Conservation (phyloP, 2,329 filamentous ascomycete species). For the Orbilia blumenaviensis region DNA sequence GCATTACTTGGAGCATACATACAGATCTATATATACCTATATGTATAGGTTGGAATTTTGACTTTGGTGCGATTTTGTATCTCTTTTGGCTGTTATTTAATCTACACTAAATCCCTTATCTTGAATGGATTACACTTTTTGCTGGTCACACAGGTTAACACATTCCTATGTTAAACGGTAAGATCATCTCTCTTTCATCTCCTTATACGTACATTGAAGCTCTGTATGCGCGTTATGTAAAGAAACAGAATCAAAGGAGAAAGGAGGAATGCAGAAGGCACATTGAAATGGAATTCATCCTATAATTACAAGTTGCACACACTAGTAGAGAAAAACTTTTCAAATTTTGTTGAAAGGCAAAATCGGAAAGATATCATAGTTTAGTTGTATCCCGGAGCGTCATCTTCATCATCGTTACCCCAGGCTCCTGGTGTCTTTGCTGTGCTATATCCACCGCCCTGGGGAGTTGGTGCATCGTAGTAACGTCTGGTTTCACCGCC, state of each 20-base stretch:
- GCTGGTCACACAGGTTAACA: too few species aligned
- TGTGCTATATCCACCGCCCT: slow-evolving; percentile 63
- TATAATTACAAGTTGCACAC: slow-evolving; percentile 42
- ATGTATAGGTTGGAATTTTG: too few species aligned
- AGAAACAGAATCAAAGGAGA: background rate
- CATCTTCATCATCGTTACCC: slow-evolving; percentile 42
- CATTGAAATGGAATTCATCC: slow-evolving; percentile 7
- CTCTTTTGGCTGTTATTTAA: too few species aligned
- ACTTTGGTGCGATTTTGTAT: too few species aligned
- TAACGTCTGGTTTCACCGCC: slow-evolving; percentile 59
- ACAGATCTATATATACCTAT: too few species aligned
- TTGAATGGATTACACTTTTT: too few species aligned
- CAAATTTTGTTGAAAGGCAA: slow-evolving; percentile 2
- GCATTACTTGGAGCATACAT: too few species aligned
- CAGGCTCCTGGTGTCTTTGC: slow-evolving; percentile 61
- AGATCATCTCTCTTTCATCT: background rate
- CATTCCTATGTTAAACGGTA: too few species aligned
- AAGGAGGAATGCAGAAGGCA: background rate
- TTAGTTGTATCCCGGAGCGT: slow-evolving; percentile 44
- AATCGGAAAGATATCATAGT: background rate
- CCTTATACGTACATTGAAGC: background rate
- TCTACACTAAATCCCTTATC: too few species aligned
- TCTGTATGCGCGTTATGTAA: background rate
- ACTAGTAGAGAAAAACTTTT: slow-evolving; percentile 7
- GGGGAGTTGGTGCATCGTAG: slow-evolving; percentile 71